Evolutionary conservation across 2,329 filamentous ascomycete species (phyloP).

Genomic region (Colletotrichum lindemuthianum): DNA sequence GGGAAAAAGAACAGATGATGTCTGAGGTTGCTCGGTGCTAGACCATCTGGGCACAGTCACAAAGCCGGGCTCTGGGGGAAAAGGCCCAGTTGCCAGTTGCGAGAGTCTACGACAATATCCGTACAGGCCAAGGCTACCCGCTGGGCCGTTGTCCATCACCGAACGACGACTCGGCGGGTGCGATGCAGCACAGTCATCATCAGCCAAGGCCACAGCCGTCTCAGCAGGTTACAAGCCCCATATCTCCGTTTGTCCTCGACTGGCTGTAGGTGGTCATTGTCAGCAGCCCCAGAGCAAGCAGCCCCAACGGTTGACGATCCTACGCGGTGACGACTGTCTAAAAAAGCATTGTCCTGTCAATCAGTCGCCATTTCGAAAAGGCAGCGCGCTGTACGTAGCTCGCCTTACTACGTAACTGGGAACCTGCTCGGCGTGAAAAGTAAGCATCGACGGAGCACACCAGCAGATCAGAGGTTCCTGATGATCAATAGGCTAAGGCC

Average conservation of each 20-base stretch:
- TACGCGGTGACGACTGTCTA: too few species aligned
- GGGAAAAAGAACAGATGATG: slow-evolving; percentile 15
- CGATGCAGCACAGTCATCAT: slow-evolving; percentile 26
- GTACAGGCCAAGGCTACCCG: slow-evolving; percentile 20
- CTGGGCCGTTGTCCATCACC: slow-evolving; percentile 9
- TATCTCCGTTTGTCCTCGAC: slow-evolving; percentile 21
- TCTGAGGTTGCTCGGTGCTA: slow-evolving; percentile 19
- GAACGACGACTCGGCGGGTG: slow-evolving; percentile 10
- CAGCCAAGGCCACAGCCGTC: slow-evolving; percentile 31
- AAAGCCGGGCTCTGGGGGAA: background rate
- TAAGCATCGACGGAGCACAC: too few species aligned
- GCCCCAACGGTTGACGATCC: slow-evolving; percentile 3
- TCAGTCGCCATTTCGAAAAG: background rate
- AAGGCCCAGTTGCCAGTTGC: slow-evolving; percentile 6
- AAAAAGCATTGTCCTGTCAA: slow-evolving; percentile 2
- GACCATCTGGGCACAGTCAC: slow-evolving; percentile 5
- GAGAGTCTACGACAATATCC: background rate
- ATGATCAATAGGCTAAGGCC: too few species aligned
- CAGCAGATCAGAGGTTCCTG: too few species aligned
- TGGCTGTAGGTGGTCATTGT: background rate
- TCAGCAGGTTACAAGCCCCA: slow-evolving; percentile 30
- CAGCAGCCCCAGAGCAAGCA: slow-evolving; percentile 5
- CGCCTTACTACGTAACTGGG: too few species aligned
- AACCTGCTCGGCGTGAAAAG: too few species aligned
- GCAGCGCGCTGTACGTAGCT: background rate